Percentiles rank a stretch among this genome's conserved stretches.
These are phyloP conservation scores for Suhomyces anneliseae DNA, from an alignment of 1,139 yeast genomes.

Conservation along the genomic window DNA sequence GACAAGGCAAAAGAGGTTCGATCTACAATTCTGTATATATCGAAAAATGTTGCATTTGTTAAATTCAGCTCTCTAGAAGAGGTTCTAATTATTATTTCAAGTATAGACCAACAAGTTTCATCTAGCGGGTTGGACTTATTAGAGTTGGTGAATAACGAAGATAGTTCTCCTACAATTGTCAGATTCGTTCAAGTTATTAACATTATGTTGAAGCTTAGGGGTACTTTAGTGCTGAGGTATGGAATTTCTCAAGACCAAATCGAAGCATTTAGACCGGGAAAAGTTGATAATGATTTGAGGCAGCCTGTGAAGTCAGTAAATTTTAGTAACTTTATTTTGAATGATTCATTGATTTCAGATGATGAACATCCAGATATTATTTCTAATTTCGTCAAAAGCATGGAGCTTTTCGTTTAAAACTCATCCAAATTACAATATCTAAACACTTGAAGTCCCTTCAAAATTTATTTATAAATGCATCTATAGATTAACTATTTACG, in stretches of 20 bases:
- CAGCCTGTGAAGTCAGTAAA: slow-evolving; percentile 19
- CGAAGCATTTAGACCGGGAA: slow-evolving; percentile 25
- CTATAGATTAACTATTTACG: neutral
- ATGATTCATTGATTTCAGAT: neutral
- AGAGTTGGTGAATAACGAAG: slow-evolving; percentile 16
- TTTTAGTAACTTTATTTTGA: no score
- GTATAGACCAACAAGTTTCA: slow-evolving; percentile 18
- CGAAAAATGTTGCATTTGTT: slow-evolving; percentile 40
- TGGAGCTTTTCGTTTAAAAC: neutral
- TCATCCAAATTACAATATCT: no score
- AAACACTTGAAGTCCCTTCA: no score
- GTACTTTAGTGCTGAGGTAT: slow-evolving; percentile 22
- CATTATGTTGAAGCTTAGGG: slow-evolving; percentile 23
- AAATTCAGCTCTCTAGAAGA: slow-evolving; percentile 45
- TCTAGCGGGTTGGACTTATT: slow-evolving; percentile 39
- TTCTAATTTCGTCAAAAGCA: slow-evolving; percentile 7
- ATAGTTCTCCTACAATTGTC: slow-evolving; percentile 4
- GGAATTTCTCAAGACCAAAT: slow-evolving; percentile 22
- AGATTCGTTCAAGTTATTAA: slow-evolving; percentile 21
- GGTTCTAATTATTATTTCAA: slow-evolving; percentile 15
- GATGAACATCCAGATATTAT: neutral
- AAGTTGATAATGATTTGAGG: slow-evolving; percentile 28
- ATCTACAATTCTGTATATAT: slow-evolving; percentile 33
- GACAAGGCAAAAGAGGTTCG: slow-evolving; percentile 17
- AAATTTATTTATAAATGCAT: neutral